Percentiles rank a stretch among this genome's conserved stretches.
Evolutionary conservation across 805 yeast genomes (phyloP).

Genomic region (Metschnikowia gruessii): DNA sequence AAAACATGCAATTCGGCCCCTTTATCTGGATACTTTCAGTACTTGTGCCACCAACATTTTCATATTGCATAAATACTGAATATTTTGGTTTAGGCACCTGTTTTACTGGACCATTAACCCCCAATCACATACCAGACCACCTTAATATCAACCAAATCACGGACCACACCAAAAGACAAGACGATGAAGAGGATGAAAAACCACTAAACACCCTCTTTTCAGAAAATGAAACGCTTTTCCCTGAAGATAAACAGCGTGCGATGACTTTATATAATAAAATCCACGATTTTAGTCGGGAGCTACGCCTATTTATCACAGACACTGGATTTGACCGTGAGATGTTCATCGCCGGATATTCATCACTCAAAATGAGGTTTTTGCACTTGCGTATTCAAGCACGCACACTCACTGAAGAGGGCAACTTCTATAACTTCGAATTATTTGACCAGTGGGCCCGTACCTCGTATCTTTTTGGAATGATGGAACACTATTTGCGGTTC

Average conservation of each 20-base stretch:
- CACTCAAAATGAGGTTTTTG: background rate
- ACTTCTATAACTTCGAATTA: slow-evolving; percentile 1
- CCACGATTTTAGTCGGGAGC: background rate
- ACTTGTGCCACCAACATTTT: too few species aligned
- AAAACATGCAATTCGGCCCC: too few species aligned
- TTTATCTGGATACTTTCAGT: too few species aligned
- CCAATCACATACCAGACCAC: too few species aligned
- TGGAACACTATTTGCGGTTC: background rate
- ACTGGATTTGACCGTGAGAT: background rate
- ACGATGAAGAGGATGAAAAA: too few species aligned
- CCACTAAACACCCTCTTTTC: background rate
- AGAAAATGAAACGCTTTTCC: background rate
- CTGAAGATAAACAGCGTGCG: background rate
- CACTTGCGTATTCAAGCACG: background rate
- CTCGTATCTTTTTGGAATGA: background rate
- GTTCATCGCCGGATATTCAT: background rate
- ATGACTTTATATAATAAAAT: background rate
- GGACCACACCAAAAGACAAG: too few species aligned
- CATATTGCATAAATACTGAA: too few species aligned
- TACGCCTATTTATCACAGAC: background rate
- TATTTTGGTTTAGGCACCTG: too few species aligned
- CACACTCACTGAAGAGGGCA: background rate
- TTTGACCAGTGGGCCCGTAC: background rate
- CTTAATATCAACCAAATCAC: too few species aligned
- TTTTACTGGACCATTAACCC: too few species aligned